phyloP scores from a whole-genome alignment of 2,329 filamentous ascomycete species.

The Colletotrichum theobromicola region DNA sequence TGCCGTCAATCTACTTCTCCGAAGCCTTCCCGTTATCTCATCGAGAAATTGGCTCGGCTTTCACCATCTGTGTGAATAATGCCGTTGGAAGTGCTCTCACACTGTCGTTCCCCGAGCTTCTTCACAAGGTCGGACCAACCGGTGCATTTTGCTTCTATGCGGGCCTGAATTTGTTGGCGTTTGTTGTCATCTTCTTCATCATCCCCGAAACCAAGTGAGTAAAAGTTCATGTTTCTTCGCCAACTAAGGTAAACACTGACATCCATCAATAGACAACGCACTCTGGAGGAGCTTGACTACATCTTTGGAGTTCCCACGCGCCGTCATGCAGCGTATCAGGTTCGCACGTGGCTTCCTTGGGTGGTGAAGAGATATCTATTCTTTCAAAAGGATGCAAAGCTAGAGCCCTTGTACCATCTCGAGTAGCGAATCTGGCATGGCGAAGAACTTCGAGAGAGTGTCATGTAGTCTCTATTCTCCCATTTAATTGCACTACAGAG shows the following conservation, averaged over 20 bases:
- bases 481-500: background rate
- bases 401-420: slow-evolving; percentile 47
- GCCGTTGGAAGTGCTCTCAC: slow-evolving; percentile 28
- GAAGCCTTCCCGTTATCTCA: slow-evolving; percentile 62
- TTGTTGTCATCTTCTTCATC: slow-evolving; percentile 69
- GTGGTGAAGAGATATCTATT: slow-evolving; percentile 41
- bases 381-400: slow-evolving; percentile 30
- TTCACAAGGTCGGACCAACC: slow-evolving; percentile 39
- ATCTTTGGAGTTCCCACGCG: slow-evolving; percentile 39
- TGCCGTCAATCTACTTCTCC: slow-evolving; percentile 52
- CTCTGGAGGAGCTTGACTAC: slow-evolving; percentile 50
- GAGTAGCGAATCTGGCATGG: slow-evolving; percentile 22
- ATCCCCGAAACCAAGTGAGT: slow-evolving; percentile 57
- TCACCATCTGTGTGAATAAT: slow-evolving; percentile 36
- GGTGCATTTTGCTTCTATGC: slow-evolving; percentile 66
- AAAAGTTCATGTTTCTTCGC: background rate
- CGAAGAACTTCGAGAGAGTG: background rate
- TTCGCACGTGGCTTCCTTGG: slow-evolving; percentile 36
- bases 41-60: slow-evolving; percentile 42
- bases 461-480: background rate
- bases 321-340: slow-evolving; percentile 36
- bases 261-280: slow-evolving; percentile 38
- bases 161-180: slow-evolving; percentile 63
- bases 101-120: slow-evolving; percentile 51
- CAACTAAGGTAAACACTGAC: background rate